Evolutionary conservation across 2,329 filamentous ascomycete species (phyloP).

Genomic region (Aaosphaeria arxii): DNA sequence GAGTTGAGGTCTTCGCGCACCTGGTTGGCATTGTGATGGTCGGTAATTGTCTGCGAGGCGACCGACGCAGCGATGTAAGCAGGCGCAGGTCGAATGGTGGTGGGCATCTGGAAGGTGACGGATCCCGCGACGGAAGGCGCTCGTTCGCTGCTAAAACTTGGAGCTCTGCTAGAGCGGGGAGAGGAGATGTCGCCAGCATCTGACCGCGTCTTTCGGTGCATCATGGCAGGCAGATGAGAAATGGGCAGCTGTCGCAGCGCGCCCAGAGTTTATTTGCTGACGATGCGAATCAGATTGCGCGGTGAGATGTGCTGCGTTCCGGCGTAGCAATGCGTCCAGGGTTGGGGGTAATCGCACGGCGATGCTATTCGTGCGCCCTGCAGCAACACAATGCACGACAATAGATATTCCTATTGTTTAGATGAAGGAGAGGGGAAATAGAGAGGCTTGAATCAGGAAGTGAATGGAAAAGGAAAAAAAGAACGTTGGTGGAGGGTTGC

Average conservation of each 20-base stretch:
- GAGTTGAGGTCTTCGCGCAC: slow-evolving; percentile 68
- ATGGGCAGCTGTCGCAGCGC: not conserved
- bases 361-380: not conserved
- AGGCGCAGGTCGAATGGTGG: slow-evolving; percentile 69
- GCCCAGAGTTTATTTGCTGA: not conserved
- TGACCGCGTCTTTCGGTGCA: slow-evolving; percentile 35
- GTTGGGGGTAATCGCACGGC: slow-evolving; percentile 2
- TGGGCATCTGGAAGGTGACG: slow-evolving; percentile 58
- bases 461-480: not conserved
- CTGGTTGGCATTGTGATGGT: slow-evolving; percentile 71
- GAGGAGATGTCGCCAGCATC: slow-evolving; percentile 32
- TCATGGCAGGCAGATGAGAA: slow-evolving; percentile 5
- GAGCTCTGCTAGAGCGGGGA: slow-evolving; percentile 35
- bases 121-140: slow-evolving; percentile 56
- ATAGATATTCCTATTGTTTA: too few species aligned
- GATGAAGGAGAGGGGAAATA: too few species aligned
- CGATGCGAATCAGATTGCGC: not conserved
- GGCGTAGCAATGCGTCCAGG: slow-evolving; percentile 8
- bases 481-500: not conserved
- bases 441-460: not conserved
- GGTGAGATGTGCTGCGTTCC: slow-evolving; percentile 11
- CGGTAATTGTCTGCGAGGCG: slow-evolving; percentile 87
- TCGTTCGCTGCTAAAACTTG: slow-evolving; percentile 68
- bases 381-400: too few species aligned
- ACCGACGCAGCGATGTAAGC: slow-evolving; percentile 86